A percentile compares a stretch with the other conserved stretches of the same genome.
Evolutionary conservation across 441 rosid genomes (phyloP).

Genomic region (Arabidopsis lyrata): DNA sequence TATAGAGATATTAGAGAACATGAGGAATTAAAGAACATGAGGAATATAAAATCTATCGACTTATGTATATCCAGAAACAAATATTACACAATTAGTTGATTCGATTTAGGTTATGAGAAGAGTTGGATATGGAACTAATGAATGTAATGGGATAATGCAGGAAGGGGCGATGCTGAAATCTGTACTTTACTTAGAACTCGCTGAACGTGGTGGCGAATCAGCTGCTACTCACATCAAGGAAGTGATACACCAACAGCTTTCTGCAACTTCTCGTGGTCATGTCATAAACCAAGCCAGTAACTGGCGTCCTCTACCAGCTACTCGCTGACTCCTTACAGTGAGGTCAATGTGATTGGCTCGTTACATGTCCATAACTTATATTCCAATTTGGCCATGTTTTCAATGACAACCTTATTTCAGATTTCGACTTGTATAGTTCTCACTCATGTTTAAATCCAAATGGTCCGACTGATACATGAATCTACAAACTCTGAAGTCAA

Average conservation of each 20-base stretch:
- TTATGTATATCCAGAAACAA: not conserved
- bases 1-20: too few species aligned
- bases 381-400: not conserved
- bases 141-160: conserved; percentile 49
- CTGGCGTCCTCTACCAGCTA: conserved; percentile 66
- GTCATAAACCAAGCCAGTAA: conserved; percentile 61
- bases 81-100: not conserved
- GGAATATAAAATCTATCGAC: not conserved
- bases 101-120: not conserved
- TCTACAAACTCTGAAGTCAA: too few species aligned
- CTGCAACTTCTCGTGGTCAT: conserved; percentile 56
- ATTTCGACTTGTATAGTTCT: not conserved
- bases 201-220: conserved; percentile 77
- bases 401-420: not conserved
- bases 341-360: not conserved
- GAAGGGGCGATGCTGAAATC: conserved; percentile 82
- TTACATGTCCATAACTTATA: not conserved
- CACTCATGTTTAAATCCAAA: too few species aligned
- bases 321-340: conserved; percentile 38
- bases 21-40: too few species aligned
- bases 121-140: not conserved
- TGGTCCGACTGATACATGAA: too few species aligned
- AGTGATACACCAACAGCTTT: conserved; percentile 68
- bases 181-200: conserved; percentile 84
- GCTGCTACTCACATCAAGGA: conserved; percentile 75